Conservation (phyloP, 179 eudicot species). For the Nepenthes alata region DNA sequence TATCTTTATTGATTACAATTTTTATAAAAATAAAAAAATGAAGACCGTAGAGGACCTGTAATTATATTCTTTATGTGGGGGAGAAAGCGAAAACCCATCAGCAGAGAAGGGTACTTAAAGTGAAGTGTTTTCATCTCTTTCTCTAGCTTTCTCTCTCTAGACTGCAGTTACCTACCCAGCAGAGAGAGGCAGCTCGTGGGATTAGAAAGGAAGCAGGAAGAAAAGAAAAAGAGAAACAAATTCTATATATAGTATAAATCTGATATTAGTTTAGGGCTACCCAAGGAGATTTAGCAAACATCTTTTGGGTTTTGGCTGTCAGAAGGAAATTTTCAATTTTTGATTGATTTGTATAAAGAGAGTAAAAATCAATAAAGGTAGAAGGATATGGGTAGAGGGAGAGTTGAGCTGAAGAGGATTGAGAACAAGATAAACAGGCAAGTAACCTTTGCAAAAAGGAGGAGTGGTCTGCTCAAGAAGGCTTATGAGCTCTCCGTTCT, state of each 20-base stretch:
- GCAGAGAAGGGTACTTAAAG: too few species aligned
- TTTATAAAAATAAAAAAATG: too few species aligned
- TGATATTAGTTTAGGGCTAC: slow-evolving; percentile 10
- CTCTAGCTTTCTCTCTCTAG: slow-evolving; percentile 8
- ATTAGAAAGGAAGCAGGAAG: neutral
- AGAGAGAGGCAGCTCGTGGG: neutral
- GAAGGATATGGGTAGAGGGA: slow-evolving; percentile 46
- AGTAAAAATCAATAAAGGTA: neutral
- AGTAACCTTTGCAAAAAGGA: slow-evolving; percentile 52
- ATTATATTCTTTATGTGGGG: too few species aligned
- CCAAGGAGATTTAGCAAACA: neutral
- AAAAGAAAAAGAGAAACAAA: slow-evolving; percentile 10
- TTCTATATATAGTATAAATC: slow-evolving; percentile 20
- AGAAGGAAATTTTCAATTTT: neutral
- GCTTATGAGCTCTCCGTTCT: slow-evolving; percentile 56
- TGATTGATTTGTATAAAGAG: neutral
- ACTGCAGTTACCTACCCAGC: slow-evolving; percentile 7
- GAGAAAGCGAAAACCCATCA: too few species aligned
- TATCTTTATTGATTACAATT: too few species aligned
- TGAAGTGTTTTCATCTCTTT: too few species aligned
- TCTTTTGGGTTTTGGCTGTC: neutral
- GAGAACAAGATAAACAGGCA: slow-evolving; percentile 62
- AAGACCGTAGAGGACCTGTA: too few species aligned
- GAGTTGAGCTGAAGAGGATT: slow-evolving; percentile 50
- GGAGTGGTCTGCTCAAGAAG: slow-evolving; percentile 47